phyloP scores from a whole-genome alignment of 179 eudicot species.

The Corrigiola litoralis region DNA sequence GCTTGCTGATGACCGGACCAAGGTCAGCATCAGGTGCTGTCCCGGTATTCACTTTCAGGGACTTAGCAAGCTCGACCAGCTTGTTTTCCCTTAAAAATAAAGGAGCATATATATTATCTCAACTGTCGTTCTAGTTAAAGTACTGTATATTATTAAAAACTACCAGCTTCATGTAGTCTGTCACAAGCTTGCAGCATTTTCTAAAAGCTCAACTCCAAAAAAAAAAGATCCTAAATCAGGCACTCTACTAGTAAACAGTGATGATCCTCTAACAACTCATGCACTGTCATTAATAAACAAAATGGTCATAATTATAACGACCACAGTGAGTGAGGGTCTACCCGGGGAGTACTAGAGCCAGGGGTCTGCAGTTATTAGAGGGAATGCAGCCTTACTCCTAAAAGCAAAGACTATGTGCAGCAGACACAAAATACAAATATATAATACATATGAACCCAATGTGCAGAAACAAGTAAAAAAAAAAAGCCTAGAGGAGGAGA shows the following conservation, averaged over 20 bases:
- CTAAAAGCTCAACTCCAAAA: background rate
- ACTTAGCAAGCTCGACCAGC: slow-evolving; percentile 73
- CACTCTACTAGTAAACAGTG: background rate
- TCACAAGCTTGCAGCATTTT: slow-evolving; percentile 1
- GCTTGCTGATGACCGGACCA: slow-evolving; percentile 97
- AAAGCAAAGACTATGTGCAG: background rate
- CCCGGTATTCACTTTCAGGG: slow-evolving; percentile 85
- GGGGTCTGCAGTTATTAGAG: no score
- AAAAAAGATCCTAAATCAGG: background rate
- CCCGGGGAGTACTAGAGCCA: no score
- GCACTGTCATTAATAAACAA: no score
- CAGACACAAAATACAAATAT: background rate
- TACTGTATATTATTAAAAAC: background rate
- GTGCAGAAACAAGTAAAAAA: no score
- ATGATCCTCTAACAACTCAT: background rate
- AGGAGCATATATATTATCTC: background rate
- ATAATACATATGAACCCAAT: background rate
- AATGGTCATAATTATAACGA: no score
- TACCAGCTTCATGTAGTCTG: background rate
- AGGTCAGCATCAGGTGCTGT: slow-evolving; percentile 89
- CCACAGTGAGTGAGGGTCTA: no score
- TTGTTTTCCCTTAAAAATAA: slow-evolving; percentile 64
- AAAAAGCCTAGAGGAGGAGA: background rate
- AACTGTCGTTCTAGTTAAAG: background rate
- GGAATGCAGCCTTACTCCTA: background rate